Evolutionary conservation across 2,329 filamentous ascomycete genomes (phyloP), one percentile per base, ranked within the genome.

Genomic region (Cyphellophora europaea): DNA sequence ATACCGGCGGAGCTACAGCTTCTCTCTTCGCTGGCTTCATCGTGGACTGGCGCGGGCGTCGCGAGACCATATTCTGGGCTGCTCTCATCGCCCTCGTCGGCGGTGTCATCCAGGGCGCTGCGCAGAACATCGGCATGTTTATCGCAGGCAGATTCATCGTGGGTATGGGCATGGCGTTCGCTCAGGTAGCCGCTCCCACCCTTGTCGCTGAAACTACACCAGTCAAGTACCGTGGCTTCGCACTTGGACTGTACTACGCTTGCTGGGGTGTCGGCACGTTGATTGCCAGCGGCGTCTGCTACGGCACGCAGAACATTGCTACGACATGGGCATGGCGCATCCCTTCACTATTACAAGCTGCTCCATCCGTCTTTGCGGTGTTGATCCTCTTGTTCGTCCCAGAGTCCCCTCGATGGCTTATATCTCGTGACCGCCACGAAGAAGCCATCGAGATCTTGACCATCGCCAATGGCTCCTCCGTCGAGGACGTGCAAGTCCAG

Each of bases 331-430:
- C 62, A 1, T 70, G 66, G 71, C 58, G 67, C 30, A 57, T 73
- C 12, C 73, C 72, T 0, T 67, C 67, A 2, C 55, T 74, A 3
- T 49, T 72, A 2, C 73, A 77, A 48, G 62, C 65, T 28, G 40
- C 66, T 4, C 67, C 62, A 10, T 64, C 64, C 11, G 40, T 63
- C 11, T 48, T 58, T 50, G 62, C 70, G 42, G 57, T 72, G 12
- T 36, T 53, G 6, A 62, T 67, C 35, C 53, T 69, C 33, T 61
- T 58, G 43, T 66, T 72, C 33, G 62, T 74, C 4, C 74, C 75
- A 0, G 77, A 80, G 42, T 74, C 67, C 1, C 76, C 76, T 1
- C 64, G 76, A 23, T 79, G 67, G 66, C 53, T 77, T 16, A 61
- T 77, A 3, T 50, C 58, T 21, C 47, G 62, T n/a, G 64, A 59